Base-by-base conservation (phyloP, 2,329 filamentous ascomycete species). In the Trichoderma sp. region DNA sequence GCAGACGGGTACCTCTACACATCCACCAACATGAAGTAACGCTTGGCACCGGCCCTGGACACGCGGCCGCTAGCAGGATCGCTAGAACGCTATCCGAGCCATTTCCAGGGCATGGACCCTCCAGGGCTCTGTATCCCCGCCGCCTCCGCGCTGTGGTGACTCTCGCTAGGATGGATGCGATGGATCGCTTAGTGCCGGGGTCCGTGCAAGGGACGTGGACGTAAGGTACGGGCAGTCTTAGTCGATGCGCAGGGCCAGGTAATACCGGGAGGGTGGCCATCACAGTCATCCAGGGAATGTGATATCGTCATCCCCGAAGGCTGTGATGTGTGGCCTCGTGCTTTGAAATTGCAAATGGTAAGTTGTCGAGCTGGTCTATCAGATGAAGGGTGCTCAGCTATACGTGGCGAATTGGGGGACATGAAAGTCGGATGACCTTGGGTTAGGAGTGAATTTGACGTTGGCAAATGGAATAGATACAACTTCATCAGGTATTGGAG, bases 211-310 rank as follows among this genome's bases (percentile, higher is more conserved):
- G 34, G 12, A 34, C 30, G 9, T 34, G 30, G 30, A 34, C 30
- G 30, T 34, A 34, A 34, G 30, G 30, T 34, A 34, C 48, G n/a
- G 21, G 17, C 26, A 19, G 28, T 34, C 48, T 66, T 66, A 66
- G 64, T 63, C 64, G 58, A 66, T 66, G 64, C 64, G 43, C 34
- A 62, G 28, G 34, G 43, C 19, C 43, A 51, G 50, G 12, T 63
- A 63, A 66, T 62, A 65, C 45, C 28, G 45, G 28, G 47, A 34
- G 34, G 34, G 34, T 39, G 34, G 56, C 63, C 58, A 28, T 55
- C 48, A 44, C 26, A 66, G 64, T 63, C 50, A 63, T 57, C 51
- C 57, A 61, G 56, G 45, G 44, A 19, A 64, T 64, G 52, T 21
- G 60, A 54, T 51, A 24, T 63, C 41, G 50, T 47, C 26, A 45